Base-by-base conservation (phyloP, 805 yeast species). In the Cyberlindnera mycetangii region DNA sequence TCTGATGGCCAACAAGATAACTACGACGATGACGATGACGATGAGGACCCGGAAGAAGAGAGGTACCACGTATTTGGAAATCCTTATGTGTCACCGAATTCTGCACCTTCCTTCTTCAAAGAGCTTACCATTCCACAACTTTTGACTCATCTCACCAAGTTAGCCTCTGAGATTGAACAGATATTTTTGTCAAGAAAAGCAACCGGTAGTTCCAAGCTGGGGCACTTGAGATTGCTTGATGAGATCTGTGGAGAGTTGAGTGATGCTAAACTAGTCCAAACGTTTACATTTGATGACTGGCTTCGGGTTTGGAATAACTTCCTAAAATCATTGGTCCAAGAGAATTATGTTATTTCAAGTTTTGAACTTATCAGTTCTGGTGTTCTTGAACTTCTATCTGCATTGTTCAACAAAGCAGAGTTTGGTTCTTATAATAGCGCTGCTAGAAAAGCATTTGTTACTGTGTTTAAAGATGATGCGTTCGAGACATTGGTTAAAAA, bases 281-380 rank as follows among this genome's bases (percentile, higher is more conserved):
- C 42, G 1, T 54, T 44, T 18, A 37, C 67, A 1, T 52, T 46
- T n/a, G 61, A 66, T 1, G 55, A 58, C 3, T 63, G 71, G 69
- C 22, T 43, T 2, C 41, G 41, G 3, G 14, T 69, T 7, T 72
- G 82, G 80, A 35, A 56, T 3, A 56, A 59, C 34, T 60, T 80
- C 5, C 63, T 62, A 11, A 42, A 48, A 5, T 58, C 68, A 1
- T 53, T 76, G 20, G 67, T 69, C 14, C 52, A 50, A 16, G 58
- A 59, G 1, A 43, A 47, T 8, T 56, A 50, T 32, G 50, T 53
- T 6, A 66, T 85, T 5, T 86, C 96, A 0, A 82, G 90, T 47
- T 87, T 81, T 65, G 96, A 89, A 59, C 67, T 89, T 27, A 71
- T 81, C 6, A 74, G 84, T 2, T 84, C 89, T 2, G 89, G 89